Conservation (phyloP, 1,284 basidiomycete genomes). For the Ganoderma lingzhi region DNA sequence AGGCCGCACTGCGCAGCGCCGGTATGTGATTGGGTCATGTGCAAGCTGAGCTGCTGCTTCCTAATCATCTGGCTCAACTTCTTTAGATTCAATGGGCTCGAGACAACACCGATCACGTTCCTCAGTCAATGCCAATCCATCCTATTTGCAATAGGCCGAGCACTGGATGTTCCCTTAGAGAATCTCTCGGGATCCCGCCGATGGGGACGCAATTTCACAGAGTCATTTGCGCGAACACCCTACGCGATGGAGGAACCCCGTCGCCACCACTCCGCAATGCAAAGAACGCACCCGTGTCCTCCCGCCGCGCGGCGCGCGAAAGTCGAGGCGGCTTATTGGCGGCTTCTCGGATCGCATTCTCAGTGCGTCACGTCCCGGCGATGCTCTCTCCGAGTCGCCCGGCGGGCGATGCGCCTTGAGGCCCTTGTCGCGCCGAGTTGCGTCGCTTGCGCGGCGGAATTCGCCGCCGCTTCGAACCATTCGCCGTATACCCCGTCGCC, state of each 20-base stretch:
- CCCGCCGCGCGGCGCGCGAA: slow-evolving; percentile 1
- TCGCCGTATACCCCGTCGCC: background rate
- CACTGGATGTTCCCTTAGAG: background rate
- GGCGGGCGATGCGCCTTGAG: background rate
- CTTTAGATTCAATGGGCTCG: background rate
- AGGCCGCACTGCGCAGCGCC: background rate
- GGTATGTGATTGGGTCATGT: slow-evolving; percentile 1
- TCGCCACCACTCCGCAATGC: background rate
- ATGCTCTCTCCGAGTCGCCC: slow-evolving; percentile 4
- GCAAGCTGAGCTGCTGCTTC: background rate
- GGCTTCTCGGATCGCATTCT: background rate
- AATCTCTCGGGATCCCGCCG: slow-evolving; percentile 6
- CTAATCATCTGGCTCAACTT: slow-evolving; percentile 1
- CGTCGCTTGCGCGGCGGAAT: slow-evolving; percentile 1
- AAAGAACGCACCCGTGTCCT: background rate
- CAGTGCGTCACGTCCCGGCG: background rate
- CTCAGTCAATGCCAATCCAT: slow-evolving; percentile 7
- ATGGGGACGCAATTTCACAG: background rate
- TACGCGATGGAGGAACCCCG: slow-evolving; percentile 1
- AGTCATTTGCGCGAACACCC: background rate
- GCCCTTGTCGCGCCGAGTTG: background rate
- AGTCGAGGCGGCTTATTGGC: background rate
- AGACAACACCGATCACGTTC: background rate
- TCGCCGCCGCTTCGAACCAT: background rate
- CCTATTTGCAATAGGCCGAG: background rate